Evolutionary conservation across 1,284 basidiomycete genomes (phyloP).

Genomic region (Mycosarcoma mackinlayi): DNA sequence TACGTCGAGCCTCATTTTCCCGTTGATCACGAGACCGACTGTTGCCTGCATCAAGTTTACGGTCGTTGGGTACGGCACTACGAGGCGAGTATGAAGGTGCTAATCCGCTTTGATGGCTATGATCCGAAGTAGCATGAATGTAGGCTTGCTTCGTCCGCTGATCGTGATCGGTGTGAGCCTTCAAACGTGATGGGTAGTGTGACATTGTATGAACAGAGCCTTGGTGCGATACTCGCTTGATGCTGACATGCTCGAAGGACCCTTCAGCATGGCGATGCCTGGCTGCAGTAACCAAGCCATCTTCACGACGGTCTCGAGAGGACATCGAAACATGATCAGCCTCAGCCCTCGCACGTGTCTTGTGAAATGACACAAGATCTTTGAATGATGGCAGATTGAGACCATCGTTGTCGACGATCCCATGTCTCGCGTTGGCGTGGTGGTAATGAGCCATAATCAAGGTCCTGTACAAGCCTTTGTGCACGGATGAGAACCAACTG

Average conservation of each 20-base stretch:
- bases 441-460: slow-evolving; percentile 2
- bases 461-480: not conserved
- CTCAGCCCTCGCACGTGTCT: not conserved
- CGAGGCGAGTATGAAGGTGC: not conserved
- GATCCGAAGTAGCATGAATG: too few species aligned
- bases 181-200: too few species aligned
- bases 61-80: not conserved
- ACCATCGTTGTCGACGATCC: not conserved
- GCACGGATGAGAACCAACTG: not conserved
- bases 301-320: not conserved
- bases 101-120: too few species aligned
- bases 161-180: too few species aligned
- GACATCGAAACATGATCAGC: not conserved
- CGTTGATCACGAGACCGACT: not conserved
- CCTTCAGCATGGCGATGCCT: not conserved
- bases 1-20: not conserved
- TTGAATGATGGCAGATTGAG: slow-evolving; percentile 25
- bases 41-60: not conserved
- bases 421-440: not conserved
- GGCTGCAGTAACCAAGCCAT: not conserved
- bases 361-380: slow-evolving; percentile 21
- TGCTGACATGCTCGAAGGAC: too few species aligned
- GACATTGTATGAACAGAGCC: too few species aligned
- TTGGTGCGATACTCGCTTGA: too few species aligned
- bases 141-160: too few species aligned